Conservation (phyloP, 352 stramenopile genomes). For the Phytophthora cactorum region DNA sequence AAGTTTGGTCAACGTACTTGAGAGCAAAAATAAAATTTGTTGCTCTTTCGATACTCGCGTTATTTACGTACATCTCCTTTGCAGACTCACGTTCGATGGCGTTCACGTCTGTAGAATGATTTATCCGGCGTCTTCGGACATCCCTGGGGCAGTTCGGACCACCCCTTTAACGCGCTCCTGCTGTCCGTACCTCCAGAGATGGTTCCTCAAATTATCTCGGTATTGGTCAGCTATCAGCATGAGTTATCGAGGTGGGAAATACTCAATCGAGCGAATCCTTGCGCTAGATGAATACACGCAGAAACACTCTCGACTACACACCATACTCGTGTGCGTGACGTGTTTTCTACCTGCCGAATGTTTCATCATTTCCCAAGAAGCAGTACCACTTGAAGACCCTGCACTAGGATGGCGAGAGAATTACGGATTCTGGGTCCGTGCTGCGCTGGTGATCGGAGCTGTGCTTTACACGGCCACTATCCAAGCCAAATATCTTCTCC, state of each 20-base stretch:
- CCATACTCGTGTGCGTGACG: conserved; percentile 25
- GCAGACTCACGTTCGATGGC: conserved; percentile 1
- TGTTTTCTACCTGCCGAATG: conserved; percentile 25
- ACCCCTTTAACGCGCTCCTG: background rate
- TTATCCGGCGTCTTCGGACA: conserved; percentile 11
- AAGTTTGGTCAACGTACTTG: too few relatives aligned
- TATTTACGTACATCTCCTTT: too few relatives aligned
- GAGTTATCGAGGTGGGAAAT: conserved; percentile 30
- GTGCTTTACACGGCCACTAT: conserved; percentile 19
- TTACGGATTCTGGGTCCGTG: conserved; percentile 38
- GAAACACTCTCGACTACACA: conserved; percentile 14
- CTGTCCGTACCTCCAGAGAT: background rate
- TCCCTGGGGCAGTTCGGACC: background rate
- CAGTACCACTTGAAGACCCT: conserved; percentile 36
- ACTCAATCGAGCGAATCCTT: conserved; percentile 42
- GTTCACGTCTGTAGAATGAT: conserved; percentile 12
- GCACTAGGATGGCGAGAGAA: conserved; percentile 18
- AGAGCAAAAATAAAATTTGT: too few relatives aligned
- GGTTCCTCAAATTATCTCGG: conserved; percentile 5
- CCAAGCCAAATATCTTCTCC: conserved; percentile 23
- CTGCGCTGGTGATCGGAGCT: conserved; percentile 16
- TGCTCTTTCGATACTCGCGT: too few relatives aligned
- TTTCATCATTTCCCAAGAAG: conserved; percentile 32
- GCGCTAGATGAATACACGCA: conserved; percentile 35
- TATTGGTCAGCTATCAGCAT: conserved; percentile 17